Conservation (phyloP, 2,329 filamentous ascomycete species). For the Trichoderma citrinoviride region DNA sequence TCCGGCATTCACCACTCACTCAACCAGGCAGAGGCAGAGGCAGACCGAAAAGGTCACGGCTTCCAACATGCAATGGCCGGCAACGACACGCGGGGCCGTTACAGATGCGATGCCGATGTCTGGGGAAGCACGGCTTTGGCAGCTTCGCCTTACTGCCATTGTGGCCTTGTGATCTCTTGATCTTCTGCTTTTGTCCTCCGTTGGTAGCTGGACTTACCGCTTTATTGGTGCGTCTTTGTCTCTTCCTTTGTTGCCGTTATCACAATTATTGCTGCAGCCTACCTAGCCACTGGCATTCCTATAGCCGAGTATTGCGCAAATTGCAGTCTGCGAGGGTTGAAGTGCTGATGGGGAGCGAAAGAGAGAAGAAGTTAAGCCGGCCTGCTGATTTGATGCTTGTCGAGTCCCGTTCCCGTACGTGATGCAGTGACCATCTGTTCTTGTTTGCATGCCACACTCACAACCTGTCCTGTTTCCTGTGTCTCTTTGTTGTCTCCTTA, state of each 20-base stretch:
- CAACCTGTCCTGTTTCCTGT: neutral
- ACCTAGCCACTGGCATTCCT: no score
- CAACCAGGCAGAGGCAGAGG: neutral
- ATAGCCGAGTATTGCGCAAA: no score
- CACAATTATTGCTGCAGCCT: no score
- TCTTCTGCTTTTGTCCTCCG: neutral
- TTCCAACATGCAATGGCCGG: slow-evolving; percentile 1
- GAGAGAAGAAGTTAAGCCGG: neutral
- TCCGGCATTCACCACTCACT: neutral
- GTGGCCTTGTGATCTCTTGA: neutral
- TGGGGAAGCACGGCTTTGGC: neutral
- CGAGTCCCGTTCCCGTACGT: neutral
- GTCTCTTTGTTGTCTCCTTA: neutral
- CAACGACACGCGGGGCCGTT: neutral
- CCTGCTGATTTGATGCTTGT: no score
- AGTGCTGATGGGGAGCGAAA: neutral
- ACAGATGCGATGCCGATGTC: neutral
- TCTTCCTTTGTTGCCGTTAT: neutral
- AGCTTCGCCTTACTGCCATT: neutral
- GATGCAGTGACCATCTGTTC: neutral
- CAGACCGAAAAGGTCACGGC: neutral
- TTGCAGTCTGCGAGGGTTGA: neutral
- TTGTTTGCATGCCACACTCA: neutral
- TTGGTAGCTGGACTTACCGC: no score
- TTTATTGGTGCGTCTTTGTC: neutral